Percentiles rank a stretch among this genome's conserved stretches.
Evolutionary conservation across 2,329 filamentous ascomycete genomes (phyloP).

Genomic region (Magnaporthales sp.): DNA sequence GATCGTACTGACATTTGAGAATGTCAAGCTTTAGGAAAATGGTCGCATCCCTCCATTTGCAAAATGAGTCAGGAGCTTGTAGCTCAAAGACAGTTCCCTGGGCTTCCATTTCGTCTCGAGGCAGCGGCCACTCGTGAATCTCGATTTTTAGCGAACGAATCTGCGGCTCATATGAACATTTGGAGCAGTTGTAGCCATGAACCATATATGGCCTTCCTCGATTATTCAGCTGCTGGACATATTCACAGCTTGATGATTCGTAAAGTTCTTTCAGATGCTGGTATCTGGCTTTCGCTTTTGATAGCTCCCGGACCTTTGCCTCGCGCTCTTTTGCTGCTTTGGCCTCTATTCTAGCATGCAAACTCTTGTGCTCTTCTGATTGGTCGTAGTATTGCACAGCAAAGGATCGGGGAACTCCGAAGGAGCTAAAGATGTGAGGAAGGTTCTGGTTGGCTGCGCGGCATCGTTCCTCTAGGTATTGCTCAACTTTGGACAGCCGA

Average conservation of each 20-base stretch:
- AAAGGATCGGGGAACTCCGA: constrained; percentile 29
- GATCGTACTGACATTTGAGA: constrained; percentile 17
- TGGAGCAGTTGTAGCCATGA: constrained; percentile 26
- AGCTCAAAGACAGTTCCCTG: constrained; percentile 47
- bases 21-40: constrained; percentile 30
- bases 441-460: constrained; percentile 8
- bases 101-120: constrained; percentile 17
- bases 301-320: constrained; percentile 26
- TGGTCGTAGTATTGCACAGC: constrained; percentile 36
- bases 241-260: constrained; percentile 6
- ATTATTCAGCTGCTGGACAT: background rate
- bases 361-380: constrained; percentile 28
- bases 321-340: constrained; percentile 21
- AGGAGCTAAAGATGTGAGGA: constrained; percentile 26
- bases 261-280: constrained; percentile 15
- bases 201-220: background rate
- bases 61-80: constrained; percentile 27
- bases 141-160: constrained; percentile 32
- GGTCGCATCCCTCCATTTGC: constrained; percentile 41
- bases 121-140: constrained; percentile 49
- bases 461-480: constrained; percentile 31
- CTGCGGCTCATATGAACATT: constrained; percentile 20
- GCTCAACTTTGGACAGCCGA: constrained; percentile 36
- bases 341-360: constrained; percentile 27
- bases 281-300: constrained; percentile 18